A percentile compares a stretch with the other conserved stretches of the same genome.
These are phyloP conservation scores for Aspergillus biplanus DNA, from an alignment of 495 filamentous ascomycete genomes.

Conservation along the genomic window DNA sequence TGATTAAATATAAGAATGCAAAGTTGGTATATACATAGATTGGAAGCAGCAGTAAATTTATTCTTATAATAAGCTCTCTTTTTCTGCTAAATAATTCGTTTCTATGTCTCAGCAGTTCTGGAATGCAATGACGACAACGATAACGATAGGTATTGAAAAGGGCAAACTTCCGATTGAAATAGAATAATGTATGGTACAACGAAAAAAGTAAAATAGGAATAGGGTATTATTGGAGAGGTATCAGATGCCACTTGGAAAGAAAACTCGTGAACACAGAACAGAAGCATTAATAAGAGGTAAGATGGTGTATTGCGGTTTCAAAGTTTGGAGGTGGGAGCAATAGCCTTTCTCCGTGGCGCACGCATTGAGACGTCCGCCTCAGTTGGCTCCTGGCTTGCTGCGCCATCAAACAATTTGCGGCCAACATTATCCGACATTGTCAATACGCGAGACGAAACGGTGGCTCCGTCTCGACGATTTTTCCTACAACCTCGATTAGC, in stretches of 20 bases:
- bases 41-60: no score
- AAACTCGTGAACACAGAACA: constrained; percentile 1
- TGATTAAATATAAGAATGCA: no score
- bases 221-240: constrained; percentile 1
- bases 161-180: background rate
- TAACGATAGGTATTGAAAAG: no score
- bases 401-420: constrained; percentile 48
- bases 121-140: no score
- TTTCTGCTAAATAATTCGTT: no score
- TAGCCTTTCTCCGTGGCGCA: constrained; percentile 43
- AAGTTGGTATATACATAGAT: no score
- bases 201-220: background rate
- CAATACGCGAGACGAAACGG: constrained; percentile 83
- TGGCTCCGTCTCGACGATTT: constrained; percentile 89
- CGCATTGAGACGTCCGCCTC: constrained; percentile 40
- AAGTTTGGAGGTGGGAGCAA: constrained; percentile 40
- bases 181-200: constrained; percentile 6
- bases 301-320: constrained; percentile 18
- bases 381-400: constrained; percentile 34
- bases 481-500: constrained; percentile 51
- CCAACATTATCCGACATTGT: constrained; percentile 68
- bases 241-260: background rate
- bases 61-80: no score
- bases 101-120: no score
- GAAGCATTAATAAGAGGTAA: background rate